Conservation (phyloP, 75 land plant genomes). For the Pseudotsuga menziesii region DNA sequence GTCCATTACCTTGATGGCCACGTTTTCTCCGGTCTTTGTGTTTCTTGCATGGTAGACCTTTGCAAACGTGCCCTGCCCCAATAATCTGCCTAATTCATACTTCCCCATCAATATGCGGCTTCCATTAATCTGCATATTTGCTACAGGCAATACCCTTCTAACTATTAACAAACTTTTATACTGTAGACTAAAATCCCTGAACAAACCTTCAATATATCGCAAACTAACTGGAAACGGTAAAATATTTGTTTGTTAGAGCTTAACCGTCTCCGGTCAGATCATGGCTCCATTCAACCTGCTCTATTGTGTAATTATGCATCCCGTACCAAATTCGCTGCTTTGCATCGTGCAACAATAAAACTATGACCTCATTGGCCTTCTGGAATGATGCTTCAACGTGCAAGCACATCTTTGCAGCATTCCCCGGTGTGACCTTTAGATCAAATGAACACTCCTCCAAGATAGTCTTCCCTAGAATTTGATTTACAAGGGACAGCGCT, state of each 20-base stretch:
- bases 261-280: conserved; percentile 2
- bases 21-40: conserved; percentile 39
- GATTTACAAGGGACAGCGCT: no score
- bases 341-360: conserved; percentile 1
- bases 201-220: neutral
- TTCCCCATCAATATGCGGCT: conserved; percentile 45
- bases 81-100: conserved; percentile 55
- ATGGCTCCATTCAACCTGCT: conserved; percentile 4
- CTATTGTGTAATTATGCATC: neutral
- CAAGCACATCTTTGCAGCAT: conserved; percentile 16
- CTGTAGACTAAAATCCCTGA: neutral
- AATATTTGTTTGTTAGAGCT: neutral
- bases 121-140: conserved; percentile 26
- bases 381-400: neutral
- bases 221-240: no score
- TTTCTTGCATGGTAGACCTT: conserved; percentile 63
- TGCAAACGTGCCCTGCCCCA: conserved; percentile 79
- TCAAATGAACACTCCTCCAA: no score
- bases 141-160: neutral
- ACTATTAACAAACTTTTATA: neutral
- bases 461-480: no score
- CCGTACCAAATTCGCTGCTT: neutral
- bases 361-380: neutral
- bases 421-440: neutral
- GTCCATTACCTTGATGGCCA: conserved; percentile 68